Evolutionary conservation across 495 filamentous ascomycete species (phyloP).

Genomic region (Halenospora varia): DNA sequence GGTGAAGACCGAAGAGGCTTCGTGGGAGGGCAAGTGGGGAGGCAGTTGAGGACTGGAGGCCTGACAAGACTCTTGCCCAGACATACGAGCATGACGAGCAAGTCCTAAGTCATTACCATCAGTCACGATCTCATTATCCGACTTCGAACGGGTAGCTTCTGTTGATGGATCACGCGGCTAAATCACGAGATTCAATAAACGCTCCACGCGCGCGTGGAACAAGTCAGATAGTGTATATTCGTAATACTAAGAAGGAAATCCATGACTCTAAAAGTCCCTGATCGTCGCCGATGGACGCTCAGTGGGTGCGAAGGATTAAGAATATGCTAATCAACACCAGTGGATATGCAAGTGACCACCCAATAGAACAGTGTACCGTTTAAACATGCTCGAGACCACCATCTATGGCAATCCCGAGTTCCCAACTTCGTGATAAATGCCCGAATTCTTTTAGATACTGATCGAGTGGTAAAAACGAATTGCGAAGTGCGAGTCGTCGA

Average conservation of each 20-base stretch:
- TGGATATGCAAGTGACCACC: not conserved
- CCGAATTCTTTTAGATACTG: too few relatives aligned
- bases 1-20: too few relatives aligned
- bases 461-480: too few relatives aligned
- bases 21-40: not conserved
- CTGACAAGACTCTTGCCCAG: slow-evolving; percentile 3
- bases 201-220: not conserved
- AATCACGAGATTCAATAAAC: not conserved
- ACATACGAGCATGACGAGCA: not conserved
- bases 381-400: too few relatives aligned
- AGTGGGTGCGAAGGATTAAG: too few relatives aligned
- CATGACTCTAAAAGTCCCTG: too few relatives aligned
- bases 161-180: slow-evolving; percentile 3
- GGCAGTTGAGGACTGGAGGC: too few relatives aligned
- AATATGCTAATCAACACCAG: not conserved
- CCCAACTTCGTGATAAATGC: too few relatives aligned
- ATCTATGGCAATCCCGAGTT: too few relatives aligned
- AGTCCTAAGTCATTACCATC: not conserved
- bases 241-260: too few relatives aligned
- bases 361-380: too few relatives aligned
- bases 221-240: not conserved
- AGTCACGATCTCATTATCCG: not conserved
- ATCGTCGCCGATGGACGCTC: not conserved
- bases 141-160: not conserved
- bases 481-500: too few relatives aligned